A percentile compares a stretch with the other conserved stretches of the same genome.
Conservation (phyloP, 305 asterid species). For the Ajuga reptans region DNA sequence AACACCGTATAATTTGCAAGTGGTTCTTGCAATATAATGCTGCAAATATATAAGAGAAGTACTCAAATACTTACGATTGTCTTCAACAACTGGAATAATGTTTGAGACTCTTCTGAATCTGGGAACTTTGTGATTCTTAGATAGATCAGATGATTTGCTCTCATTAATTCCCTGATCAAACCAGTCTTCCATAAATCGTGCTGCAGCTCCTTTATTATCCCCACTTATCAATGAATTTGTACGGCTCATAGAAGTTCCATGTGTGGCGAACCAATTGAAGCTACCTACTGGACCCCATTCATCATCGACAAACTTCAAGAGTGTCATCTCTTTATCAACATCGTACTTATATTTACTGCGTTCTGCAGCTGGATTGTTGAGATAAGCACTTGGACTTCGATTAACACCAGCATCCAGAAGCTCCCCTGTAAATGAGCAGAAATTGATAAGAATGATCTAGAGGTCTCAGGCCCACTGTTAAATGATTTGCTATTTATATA, state of each 20-base stretch:
- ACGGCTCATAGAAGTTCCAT: slow-evolving; percentile 98
- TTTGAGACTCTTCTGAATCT: slow-evolving; percentile 68
- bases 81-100: slow-evolving; percentile 51
- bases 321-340: slow-evolving; percentile 88
- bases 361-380: slow-evolving; percentile 78
- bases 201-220: slow-evolving; percentile 98
- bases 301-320: slow-evolving; percentile 77
- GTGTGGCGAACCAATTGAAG: slow-evolving; percentile 98
- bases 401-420: slow-evolving; percentile 81
- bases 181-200: slow-evolving; percentile 98
- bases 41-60: not conserved
- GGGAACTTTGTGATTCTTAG: slow-evolving; percentile 29
- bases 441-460: slow-evolving; percentile 16
- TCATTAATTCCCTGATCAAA: slow-evolving; percentile 49
- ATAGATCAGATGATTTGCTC: slow-evolving; percentile 24
- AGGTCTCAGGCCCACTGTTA: not conserved
- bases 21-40: too few relatives aligned
- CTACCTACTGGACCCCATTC: slow-evolving; percentile 99
- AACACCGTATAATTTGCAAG: not conserved
- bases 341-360: slow-evolving; percentile 79
- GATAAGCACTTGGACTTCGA: slow-evolving; percentile 97
- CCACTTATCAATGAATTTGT: slow-evolving; percentile 90
- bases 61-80: slow-evolving; percentile 53
- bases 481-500: not conserved
- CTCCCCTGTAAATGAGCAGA: slow-evolving; percentile 57